Evolutionary conservation across 176 grass and related monocot species (phyloP), one percentile per base, ranked within the genome.

Genomic region (Triticum urartu): DNA sequence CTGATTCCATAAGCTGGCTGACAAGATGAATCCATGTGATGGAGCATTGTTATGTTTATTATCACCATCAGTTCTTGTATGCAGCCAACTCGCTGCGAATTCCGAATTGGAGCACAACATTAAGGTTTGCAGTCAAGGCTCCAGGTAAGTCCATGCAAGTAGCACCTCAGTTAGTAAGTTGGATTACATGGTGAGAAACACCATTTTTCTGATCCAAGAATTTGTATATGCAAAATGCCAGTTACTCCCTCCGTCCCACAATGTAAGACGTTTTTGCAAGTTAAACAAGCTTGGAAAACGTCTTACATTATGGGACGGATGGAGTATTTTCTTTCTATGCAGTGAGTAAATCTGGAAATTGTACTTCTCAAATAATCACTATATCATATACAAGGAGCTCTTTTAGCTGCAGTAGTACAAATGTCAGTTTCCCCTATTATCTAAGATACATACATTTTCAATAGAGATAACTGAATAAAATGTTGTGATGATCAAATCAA

Each of bases 361-460:
- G 2, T 33, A 81, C 71, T 88, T 62, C 77, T 85, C 73, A 85
- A 91, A 56, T 24, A 69, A 72, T 86, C 35, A 32, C 17, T 86
- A 85, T 85, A 65, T 88, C 86, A 82, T 91, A 91, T 91, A 91
- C 86, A 91, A 72, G 39, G 71, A 91, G 86, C 86, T 91, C 82
- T 88, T 88, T 82, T 54, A 91, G 71, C 64, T 88, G 79, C 63
- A 58, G 24, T 50, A 78, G 52, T 85, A 88, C 70, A 77, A 81
- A 32, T 90, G 38, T 72, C 79, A 82, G 82, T 62, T 81, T 82
- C 88, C 33, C 90, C 90, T 88, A 88, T 82, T 78, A n/a, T 40
- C 81, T 85, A 85, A 33, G 25, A 64, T 88, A 77, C 77, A 88
- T 85, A 88, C 64, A 91, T 30, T 88, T 88, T 88, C 82, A 88